A percentile compares a stretch with the other conserved stretches of the same genome.
Evolutionary conservation across 2,329 filamentous ascomycete species (phyloP).

Genomic region (Cytospora chrysosperma): DNA sequence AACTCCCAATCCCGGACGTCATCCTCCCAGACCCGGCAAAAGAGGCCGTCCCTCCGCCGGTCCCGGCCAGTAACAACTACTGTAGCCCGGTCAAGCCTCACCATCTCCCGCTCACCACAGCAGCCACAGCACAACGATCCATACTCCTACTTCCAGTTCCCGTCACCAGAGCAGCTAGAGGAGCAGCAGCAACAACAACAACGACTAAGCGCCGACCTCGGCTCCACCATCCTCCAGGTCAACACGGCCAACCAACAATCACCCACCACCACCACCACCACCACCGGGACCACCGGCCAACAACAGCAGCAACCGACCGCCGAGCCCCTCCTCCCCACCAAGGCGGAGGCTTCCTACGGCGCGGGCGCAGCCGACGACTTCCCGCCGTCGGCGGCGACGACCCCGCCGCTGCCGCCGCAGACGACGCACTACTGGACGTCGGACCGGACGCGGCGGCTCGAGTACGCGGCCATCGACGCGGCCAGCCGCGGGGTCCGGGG

Average conservation of each 20-base stretch:
- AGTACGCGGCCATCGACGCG: conserved; percentile 67
- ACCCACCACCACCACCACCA: conserved; percentile 41
- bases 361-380: conserved; percentile 19
- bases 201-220: conserved; percentile 15
- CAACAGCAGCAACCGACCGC: conserved; percentile 10
- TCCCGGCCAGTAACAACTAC: conserved; percentile 33
- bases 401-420: conserved; percentile 51
- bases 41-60: conserved; percentile 43
- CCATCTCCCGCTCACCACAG: conserved; percentile 31
- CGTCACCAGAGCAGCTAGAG: conserved; percentile 21
- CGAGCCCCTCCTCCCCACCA: background rate
- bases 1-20: conserved; percentile 7
- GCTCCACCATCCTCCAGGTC: conserved; percentile 19
- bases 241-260: conserved; percentile 17
- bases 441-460: conserved; percentile 59
- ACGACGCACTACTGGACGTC: conserved; percentile 69
- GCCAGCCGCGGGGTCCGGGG: conserved; percentile 59
- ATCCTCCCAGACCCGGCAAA: conserved; percentile 33
- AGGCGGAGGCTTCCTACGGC: conserved; percentile 16
- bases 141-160: conserved; percentile 44
- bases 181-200: conserved; percentile 3
- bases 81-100: conserved; percentile 28
- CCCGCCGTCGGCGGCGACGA: too few species aligned
- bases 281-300: conserved; percentile 37
- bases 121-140: conserved; percentile 30